phyloP scores from a whole-genome alignment of 2,329 filamentous ascomycete species.

The Aspergillus vadensis region DNA sequence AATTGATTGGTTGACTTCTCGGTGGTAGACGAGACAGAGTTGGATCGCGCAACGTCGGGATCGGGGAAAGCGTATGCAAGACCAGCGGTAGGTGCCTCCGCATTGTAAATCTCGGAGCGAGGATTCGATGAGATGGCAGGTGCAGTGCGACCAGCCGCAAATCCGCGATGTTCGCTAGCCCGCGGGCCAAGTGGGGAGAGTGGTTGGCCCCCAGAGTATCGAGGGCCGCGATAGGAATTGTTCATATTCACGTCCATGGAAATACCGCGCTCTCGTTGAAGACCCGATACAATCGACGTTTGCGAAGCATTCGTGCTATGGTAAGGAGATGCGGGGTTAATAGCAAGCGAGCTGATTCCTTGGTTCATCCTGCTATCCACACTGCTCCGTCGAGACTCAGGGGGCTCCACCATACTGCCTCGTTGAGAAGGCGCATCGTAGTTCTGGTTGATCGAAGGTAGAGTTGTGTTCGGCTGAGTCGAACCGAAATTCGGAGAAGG shows the following conservation, averaged over 20 bases:
- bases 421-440: slow-evolving; percentile 54
- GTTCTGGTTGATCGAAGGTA: slow-evolving; percentile 63
- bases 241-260: slow-evolving; percentile 40
- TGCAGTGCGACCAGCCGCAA: slow-evolving; percentile 50
- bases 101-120: slow-evolving; percentile 52
- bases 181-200: slow-evolving; percentile 46
- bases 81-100: slow-evolving; percentile 52
- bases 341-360: slow-evolving; percentile 50
- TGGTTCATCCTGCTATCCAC: slow-evolving; percentile 54
- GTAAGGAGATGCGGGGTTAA: slow-evolving; percentile 52
- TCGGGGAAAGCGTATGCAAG: slow-evolving; percentile 55
- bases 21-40: slow-evolving; percentile 38
- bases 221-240: slow-evolving; percentile 41
- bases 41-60: slow-evolving; percentile 46
- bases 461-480: slow-evolving; percentile 44
- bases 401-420: slow-evolving; percentile 42
- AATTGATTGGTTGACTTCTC: slow-evolving; percentile 39
- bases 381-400: slow-evolving; percentile 53
- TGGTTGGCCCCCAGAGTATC: slow-evolving; percentile 43
- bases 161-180: slow-evolving; percentile 43
- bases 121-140: slow-evolving; percentile 54
- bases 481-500: slow-evolving; percentile 43
- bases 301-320: slow-evolving; percentile 51
- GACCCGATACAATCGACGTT: slow-evolving; percentile 46
- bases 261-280: slow-evolving; percentile 48